Conservation (phyloP, 106 monocot genomes). For the Platanthera guangdongensis region DNA sequence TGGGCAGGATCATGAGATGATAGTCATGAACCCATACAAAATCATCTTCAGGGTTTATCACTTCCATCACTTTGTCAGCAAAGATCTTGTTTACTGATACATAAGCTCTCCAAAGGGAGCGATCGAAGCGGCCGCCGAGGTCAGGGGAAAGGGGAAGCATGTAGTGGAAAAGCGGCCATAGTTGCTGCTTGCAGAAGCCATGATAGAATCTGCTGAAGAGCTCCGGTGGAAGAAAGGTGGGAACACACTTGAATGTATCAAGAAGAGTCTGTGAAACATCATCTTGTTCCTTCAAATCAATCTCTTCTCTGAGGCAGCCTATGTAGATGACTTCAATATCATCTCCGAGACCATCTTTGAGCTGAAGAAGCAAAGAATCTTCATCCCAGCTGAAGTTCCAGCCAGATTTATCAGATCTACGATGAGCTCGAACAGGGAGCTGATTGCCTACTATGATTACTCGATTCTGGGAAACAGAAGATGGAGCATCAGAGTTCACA, state of each 20-base stretch:
- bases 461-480: conserved; percentile 28
- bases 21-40: conserved; percentile 55
- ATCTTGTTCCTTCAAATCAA: conserved; percentile 38
- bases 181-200: conserved; percentile 48
- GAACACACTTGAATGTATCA: conserved; percentile 44
- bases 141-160: conserved; percentile 45
- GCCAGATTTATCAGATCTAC: conserved; percentile 11
- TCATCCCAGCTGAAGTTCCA: conserved; percentile 56
- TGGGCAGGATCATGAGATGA: conserved; percentile 45
- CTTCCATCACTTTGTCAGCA: conserved; percentile 51
- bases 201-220: conserved; percentile 45
- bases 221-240: conserved; percentile 32
- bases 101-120: conserved; percentile 50
- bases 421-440: conserved; percentile 34
- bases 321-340: conserved; percentile 36
- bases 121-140: conserved; percentile 39
- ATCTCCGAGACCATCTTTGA: conserved; percentile 45
- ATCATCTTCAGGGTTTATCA: conserved; percentile 44
- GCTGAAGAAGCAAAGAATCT: conserved; percentile 41
- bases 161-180: conserved; percentile 52
- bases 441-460: conserved; percentile 46
- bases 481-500: conserved; percentile 20
- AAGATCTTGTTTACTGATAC: conserved; percentile 56
- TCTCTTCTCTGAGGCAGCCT: conserved; percentile 41
- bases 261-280: conserved; percentile 34